phyloP scores from a whole-genome alignment of 768 basidiomycete genomes.

The Mycena belliarum region DNA sequence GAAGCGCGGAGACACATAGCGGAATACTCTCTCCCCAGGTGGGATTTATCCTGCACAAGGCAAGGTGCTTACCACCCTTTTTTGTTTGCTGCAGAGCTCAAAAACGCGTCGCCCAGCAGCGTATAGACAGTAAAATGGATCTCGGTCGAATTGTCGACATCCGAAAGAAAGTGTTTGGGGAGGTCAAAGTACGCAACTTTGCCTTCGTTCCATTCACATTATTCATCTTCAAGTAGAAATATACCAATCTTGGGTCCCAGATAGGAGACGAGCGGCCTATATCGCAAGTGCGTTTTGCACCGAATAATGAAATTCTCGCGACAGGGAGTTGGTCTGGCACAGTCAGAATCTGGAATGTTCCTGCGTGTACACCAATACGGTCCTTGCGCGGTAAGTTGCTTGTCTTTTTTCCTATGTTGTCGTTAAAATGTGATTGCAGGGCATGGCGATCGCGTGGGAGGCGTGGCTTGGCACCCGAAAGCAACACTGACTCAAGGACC shows the following conservation, averaged over 20 bases:
- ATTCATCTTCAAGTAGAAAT: conserved; percentile 53
- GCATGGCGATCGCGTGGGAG: conserved; percentile 89
- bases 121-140: conserved; percentile 84
- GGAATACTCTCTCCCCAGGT: conserved; percentile 95
- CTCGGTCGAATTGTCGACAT: conserved; percentile 89
- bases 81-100: conserved; percentile 79
- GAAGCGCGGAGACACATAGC: conserved; percentile 85
- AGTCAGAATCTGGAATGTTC: conserved; percentile 94
- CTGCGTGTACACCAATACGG: conserved; percentile 78
- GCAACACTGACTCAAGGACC: conserved; percentile 75
- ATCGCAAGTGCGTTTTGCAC: conserved; percentile 91
- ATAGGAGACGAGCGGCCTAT: conserved; percentile 96
- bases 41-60: conserved; percentile 58
- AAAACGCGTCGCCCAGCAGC: conserved; percentile 90
- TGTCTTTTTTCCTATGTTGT: background rate
- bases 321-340: conserved; percentile 97
- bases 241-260: conserved; percentile 92
- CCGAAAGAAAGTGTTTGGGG: conserved; percentile 84
- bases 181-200: conserved; percentile 73
- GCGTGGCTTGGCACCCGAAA: conserved; percentile 96
- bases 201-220: background rate
- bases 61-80: conserved; percentile 78
- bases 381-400: conserved; percentile 64
- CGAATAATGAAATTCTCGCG: conserved; percentile 83
- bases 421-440: conserved; percentile 43